Evolutionary conservation across 305 asterid genomes (phyloP).

Genomic region (Striga hermonthica): DNA sequence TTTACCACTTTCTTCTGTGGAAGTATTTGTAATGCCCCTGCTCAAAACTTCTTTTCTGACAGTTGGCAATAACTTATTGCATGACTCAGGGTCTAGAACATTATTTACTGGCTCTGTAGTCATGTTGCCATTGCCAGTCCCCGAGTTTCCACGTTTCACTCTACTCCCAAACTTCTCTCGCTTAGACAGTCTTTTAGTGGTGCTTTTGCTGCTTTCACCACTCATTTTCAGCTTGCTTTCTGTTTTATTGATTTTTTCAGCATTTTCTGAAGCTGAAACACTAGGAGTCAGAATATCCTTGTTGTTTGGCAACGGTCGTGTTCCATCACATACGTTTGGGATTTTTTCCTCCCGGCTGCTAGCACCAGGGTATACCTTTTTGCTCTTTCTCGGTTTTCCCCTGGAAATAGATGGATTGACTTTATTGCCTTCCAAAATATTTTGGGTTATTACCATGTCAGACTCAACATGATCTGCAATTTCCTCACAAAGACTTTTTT

Average conservation of each 20-base stretch:
- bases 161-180: slow-evolving; percentile 23
- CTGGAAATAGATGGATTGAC: slow-evolving; percentile 23
- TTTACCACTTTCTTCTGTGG: slow-evolving; percentile 27
- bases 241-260: slow-evolving; percentile 31
- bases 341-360: slow-evolving; percentile 30
- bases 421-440: slow-evolving; percentile 31
- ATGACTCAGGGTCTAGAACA: slow-evolving; percentile 30
- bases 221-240: slow-evolving; percentile 30
- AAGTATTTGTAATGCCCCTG: slow-evolving; percentile 27
- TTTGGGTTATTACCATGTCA: slow-evolving; percentile 28
- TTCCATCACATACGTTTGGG: slow-evolving; percentile 32
- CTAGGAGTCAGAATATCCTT: slow-evolving; percentile 22
- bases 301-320: slow-evolving; percentile 29
- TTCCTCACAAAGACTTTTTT: slow-evolving; percentile 34
- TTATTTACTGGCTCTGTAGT: slow-evolving; percentile 31
- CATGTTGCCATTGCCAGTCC: slow-evolving; percentile 32
- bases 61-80: slow-evolving; percentile 28
- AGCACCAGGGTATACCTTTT: slow-evolving; percentile 29
- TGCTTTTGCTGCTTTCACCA: slow-evolving; percentile 27
- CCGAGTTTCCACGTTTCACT: slow-evolving; percentile 31
- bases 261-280: slow-evolving; percentile 38
- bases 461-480: slow-evolving; percentile 33
- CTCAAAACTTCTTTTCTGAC: slow-evolving; percentile 32
- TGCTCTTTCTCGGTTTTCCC: slow-evolving; percentile 31
- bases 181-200: slow-evolving; percentile 27